Evolutionary conservation across 441 rosid genomes (phyloP).

Genomic region (Pelargonium myrrhifolium): DNA sequence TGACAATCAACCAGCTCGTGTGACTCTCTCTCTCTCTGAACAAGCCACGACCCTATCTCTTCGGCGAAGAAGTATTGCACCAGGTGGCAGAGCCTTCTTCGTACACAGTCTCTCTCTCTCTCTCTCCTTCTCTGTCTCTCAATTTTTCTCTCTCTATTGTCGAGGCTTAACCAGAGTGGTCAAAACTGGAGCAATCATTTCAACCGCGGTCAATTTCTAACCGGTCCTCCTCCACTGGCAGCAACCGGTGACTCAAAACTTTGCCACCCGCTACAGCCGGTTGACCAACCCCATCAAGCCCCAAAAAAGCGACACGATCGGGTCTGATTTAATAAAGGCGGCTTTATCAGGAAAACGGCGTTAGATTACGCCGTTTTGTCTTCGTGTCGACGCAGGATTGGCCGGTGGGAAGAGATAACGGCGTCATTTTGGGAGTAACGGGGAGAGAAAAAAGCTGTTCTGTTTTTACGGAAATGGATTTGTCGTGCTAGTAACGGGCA

Average conservation of each 20-base stretch:
- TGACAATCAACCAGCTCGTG: conserved; percentile 16
- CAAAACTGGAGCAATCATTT: conserved; percentile 55
- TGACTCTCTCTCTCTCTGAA: conserved; percentile 8
- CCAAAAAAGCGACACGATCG: conserved; percentile 29
- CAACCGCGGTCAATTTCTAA: conserved; percentile 78
- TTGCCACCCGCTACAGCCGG: conserved; percentile 42
- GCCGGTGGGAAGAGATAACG: background rate
- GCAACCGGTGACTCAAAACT: conserved; percentile 29
- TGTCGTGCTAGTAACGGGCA: conserved; percentile 61
- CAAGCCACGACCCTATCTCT: conserved; percentile 15
- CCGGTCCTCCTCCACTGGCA: conserved; percentile 35
- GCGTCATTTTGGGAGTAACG: background rate
- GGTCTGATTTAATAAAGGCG: conserved; percentile 31
- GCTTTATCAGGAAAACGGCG: conserved; percentile 40
- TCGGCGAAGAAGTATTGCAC: conserved; percentile 7
- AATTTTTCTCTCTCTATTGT: conserved; percentile 26
- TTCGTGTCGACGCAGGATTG: background rate
- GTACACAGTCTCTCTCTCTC: conserved; percentile 16
- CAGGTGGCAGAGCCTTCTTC: conserved; percentile 21
- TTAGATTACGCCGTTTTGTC: background rate
- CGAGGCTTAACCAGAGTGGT: conserved; percentile 50
- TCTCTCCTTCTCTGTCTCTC: conserved; percentile 7
- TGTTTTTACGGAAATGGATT: conserved; percentile 54
- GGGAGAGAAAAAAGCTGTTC: conserved; percentile 32
- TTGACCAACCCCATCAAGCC: conserved; percentile 33